phyloP scores from a whole-genome alignment of 108 stramenopile genomes.

The Nannochloropsis oceanica region DNA sequence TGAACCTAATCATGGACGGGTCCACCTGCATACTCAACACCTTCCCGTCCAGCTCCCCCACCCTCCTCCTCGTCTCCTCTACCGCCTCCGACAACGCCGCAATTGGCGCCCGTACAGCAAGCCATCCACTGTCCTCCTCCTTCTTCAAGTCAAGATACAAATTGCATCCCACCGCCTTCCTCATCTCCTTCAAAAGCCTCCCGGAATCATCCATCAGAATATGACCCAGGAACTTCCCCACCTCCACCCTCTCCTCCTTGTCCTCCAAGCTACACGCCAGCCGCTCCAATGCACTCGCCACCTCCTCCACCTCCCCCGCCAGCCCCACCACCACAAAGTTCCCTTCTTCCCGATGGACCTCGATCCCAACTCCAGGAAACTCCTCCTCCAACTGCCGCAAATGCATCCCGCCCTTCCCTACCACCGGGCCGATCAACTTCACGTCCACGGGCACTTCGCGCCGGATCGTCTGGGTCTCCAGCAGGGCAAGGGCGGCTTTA shows the following conservation, averaged over 20 bases:
- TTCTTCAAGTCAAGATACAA: not conserved
- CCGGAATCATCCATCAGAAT: not conserved
- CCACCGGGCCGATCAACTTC: not conserved
- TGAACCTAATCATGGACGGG: not conserved
- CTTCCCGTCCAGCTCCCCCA: not conserved
- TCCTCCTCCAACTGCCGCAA: not conserved
- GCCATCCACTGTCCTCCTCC: not conserved
- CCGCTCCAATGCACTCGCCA: not conserved
- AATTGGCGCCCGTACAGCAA: not conserved
- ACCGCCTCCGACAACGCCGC: not conserved
- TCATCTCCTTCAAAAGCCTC: not conserved
- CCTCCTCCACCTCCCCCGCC: not conserved
- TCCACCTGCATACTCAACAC: not conserved
- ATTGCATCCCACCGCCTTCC: not conserved
- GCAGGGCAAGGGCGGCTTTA: not conserved
- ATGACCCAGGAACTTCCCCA: not conserved
- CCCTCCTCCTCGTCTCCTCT: not conserved
- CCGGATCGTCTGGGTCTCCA: not conserved
- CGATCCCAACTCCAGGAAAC: not conserved
- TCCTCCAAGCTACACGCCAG: not conserved
- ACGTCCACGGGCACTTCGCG: not conserved
- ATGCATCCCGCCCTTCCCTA: not conserved
- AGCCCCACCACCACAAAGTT: not conserved
- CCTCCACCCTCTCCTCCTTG: not conserved
- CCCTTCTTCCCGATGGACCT: not conserved